Conservation (phyloP, 2,329 filamentous ascomycete species). For the Teratosphaeria viscida region DNA sequence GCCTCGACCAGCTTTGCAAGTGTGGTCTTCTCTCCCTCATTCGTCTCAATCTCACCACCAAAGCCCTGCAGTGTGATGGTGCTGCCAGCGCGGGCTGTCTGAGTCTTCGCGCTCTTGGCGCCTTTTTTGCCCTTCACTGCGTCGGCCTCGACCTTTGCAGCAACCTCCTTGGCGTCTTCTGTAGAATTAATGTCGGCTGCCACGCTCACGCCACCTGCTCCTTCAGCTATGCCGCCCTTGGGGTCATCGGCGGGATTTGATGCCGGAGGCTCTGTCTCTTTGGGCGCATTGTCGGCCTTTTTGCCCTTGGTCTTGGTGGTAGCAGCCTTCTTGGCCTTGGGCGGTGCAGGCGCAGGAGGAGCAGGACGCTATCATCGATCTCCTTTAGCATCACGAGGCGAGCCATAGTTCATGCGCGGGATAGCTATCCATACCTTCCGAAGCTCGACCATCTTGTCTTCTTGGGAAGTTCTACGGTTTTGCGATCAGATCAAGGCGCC, state of each 20-base stretch:
- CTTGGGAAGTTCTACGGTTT: neutral
- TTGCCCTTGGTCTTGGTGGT: constrained; percentile 26
- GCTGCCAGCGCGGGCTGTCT: constrained; percentile 37
- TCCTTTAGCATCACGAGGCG: neutral
- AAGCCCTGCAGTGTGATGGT: constrained; percentile 45
- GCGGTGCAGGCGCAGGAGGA: constrained; percentile 36
- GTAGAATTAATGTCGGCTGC: constrained; percentile 6
- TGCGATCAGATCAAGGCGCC: neutral
- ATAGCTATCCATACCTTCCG: constrained; percentile 33
- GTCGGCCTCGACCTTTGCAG: constrained; percentile 4
- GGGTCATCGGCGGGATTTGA: constrained; percentile 8
- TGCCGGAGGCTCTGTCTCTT: constrained; percentile 7
- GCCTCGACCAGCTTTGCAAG: constrained; percentile 71
- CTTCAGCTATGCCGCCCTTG: constrained; percentile 9
- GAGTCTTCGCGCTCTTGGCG: constrained; percentile 11
- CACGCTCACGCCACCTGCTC: constrained; percentile 8
- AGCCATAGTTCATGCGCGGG: neutral
- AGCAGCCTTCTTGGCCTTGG: constrained; percentile 38
- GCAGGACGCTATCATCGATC: constrained; percentile 42
- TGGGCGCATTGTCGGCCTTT: constrained; percentile 12
- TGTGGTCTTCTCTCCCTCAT: constrained; percentile 71
- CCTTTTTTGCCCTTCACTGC: constrained; percentile 9
- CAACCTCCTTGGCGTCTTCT: constrained; percentile 6
- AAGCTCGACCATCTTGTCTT: constrained; percentile 43
- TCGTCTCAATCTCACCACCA: constrained; percentile 65